Conservation (phyloP, 805 yeast genomes). For the Grigorovia humatica region DNA sequence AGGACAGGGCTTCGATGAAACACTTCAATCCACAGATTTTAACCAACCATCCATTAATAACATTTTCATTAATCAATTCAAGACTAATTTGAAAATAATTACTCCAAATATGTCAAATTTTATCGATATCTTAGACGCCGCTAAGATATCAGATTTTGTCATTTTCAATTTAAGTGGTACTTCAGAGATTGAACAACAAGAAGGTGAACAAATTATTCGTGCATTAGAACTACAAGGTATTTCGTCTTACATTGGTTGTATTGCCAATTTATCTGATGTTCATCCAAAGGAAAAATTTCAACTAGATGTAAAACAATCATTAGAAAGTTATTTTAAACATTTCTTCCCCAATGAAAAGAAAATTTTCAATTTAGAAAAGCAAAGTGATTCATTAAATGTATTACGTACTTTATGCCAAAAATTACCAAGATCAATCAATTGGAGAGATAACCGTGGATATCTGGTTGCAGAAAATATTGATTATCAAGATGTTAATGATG, state of each 20-base stretch:
- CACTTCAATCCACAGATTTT: slow-evolving; percentile 26
- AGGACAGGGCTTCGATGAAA: not conserved
- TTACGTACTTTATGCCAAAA: slow-evolving; percentile 73
- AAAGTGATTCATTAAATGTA: slow-evolving; percentile 62
- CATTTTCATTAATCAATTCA: slow-evolving; percentile 52
- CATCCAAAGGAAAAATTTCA: slow-evolving; percentile 72
- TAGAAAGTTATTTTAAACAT: slow-evolving; percentile 57
- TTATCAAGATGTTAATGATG: slow-evolving; percentile 18
- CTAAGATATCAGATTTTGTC: slow-evolving; percentile 82
- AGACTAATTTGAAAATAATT: slow-evolving; percentile 59
- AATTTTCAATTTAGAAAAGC: slow-evolving; percentile 57
- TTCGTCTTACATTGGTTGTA: slow-evolving; percentile 67
- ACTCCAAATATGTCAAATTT: slow-evolving; percentile 63
- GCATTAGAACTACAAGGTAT: slow-evolving; percentile 89
- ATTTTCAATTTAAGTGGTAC: slow-evolving; percentile 82
- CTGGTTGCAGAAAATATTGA: slow-evolving; percentile 59
- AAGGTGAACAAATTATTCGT: slow-evolving; percentile 85
- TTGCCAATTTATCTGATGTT: slow-evolving; percentile 57
- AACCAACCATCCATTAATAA: slow-evolving; percentile 34
- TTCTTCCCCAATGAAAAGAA: slow-evolving; percentile 76
- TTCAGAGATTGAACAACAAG: slow-evolving; percentile 64
- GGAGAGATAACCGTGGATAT: slow-evolving; percentile 94
- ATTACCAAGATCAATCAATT: slow-evolving; percentile 71
- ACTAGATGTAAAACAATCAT: slow-evolving; percentile 52
- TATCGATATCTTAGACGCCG: slow-evolving; percentile 68